Conservation (phyloP, 805 yeast genomes). For the Lachancea nothofagi region DNA sequence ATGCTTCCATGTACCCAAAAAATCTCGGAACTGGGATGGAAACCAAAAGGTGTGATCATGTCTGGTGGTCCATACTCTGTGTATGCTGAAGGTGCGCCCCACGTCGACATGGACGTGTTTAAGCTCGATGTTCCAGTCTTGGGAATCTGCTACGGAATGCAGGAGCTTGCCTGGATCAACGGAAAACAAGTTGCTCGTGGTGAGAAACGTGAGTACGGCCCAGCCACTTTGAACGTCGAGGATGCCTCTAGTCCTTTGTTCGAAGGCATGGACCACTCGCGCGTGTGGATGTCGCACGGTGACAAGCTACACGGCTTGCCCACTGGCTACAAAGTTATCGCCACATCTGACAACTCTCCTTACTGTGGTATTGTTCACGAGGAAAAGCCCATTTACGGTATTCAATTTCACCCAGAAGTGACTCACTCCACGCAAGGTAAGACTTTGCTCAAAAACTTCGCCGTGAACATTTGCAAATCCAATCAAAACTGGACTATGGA, state of each 20-base stretch:
- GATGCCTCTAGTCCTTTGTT: slow-evolving; percentile 68
- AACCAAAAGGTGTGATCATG: slow-evolving; percentile 91
- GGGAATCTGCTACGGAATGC: slow-evolving; percentile 99
- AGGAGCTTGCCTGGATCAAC: slow-evolving; percentile 96
- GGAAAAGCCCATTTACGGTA: slow-evolving; percentile 74
- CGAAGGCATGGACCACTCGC: slow-evolving; percentile 85
- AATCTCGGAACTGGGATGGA: slow-evolving; percentile 86
- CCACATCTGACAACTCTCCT: slow-evolving; percentile 91
- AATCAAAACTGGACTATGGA: slow-evolving; percentile 94
- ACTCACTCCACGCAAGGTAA: slow-evolving; percentile 94
- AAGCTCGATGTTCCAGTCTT: slow-evolving; percentile 87
- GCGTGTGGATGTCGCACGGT: slow-evolving; percentile 99
- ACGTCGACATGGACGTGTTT: slow-evolving; percentile 91
- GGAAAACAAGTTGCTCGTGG: slow-evolving; percentile 90
- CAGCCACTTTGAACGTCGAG: slow-evolving; percentile 77
- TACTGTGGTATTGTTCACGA: slow-evolving; percentile 86
- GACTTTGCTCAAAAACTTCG: slow-evolving; percentile 81
- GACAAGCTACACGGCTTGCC: slow-evolving; percentile 92
- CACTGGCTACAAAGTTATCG: slow-evolving; percentile 80
- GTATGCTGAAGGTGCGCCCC: slow-evolving; percentile 92
- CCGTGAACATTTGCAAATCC: slow-evolving; percentile 83
- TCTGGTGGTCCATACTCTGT: slow-evolving; percentile 99
- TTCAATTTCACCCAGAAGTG: slow-evolving; percentile 99
- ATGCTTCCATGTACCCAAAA: slow-evolving; percentile 99
- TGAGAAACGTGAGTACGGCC: slow-evolving; percentile 97